phyloP scores from a whole-genome alignment of 2,329 filamentous ascomycete genomes.

The Calonectria hongkongensis region DNA sequence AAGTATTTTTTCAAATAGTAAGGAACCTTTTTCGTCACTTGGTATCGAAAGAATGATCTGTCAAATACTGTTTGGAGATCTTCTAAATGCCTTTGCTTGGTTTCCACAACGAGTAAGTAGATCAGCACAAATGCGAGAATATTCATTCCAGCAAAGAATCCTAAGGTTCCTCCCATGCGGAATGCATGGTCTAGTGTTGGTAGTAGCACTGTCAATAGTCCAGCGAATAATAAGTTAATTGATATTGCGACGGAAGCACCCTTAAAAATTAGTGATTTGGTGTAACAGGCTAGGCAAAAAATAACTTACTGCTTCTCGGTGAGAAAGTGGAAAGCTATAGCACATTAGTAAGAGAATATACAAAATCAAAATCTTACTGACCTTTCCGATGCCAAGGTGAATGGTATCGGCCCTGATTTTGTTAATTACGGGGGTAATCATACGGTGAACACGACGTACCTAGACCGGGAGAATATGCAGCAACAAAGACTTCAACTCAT shows the following conservation, averaged over 20 bases:
- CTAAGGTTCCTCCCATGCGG: slow-evolving; percentile 59
- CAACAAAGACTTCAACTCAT: slow-evolving; percentile 59
- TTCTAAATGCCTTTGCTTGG: slow-evolving; percentile 61
- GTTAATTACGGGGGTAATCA: not conserved
- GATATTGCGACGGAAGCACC: slow-evolving; percentile 69
- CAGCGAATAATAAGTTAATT: slow-evolving; percentile 68
- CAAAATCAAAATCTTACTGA: not conserved
- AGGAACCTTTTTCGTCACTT: not conserved
- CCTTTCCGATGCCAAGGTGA: slow-evolving; percentile 68
- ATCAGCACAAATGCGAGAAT: slow-evolving; percentile 66
- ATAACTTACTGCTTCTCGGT: slow-evolving; percentile 64
- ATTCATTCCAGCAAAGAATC: slow-evolving; percentile 67
- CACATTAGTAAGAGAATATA: not conserved
- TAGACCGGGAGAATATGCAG: slow-evolving; percentile 63
- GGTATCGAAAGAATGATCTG: not conserved
- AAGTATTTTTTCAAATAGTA: not conserved
- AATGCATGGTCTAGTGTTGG: slow-evolving; percentile 55
- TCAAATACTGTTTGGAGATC: not conserved
- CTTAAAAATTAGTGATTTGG: slow-evolving; percentile 45
- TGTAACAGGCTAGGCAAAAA: slow-evolving; percentile 28
- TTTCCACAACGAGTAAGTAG: slow-evolving; percentile 68
- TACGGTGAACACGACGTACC: slow-evolving; percentile 48
- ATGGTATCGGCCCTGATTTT: slow-evolving; percentile 63
- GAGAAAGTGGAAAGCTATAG: slow-evolving; percentile 66
- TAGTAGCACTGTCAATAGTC: slow-evolving; percentile 66